Base-by-base conservation (phyloP, 768 basidiomycete genomes). In the Lyophyllum decastes region DNA sequence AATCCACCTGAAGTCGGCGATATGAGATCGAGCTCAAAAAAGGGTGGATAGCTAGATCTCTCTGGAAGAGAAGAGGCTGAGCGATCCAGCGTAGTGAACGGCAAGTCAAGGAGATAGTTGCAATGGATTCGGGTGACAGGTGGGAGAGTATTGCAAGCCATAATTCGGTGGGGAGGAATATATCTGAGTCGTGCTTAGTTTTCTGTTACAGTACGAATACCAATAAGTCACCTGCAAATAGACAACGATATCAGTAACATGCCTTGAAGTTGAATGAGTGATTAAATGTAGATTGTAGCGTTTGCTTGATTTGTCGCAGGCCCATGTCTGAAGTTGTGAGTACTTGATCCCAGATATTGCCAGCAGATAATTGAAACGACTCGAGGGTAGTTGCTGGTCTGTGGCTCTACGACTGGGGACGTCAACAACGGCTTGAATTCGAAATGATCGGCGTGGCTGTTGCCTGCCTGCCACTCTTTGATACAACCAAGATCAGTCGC, bases 11-110 rank as follows among this genome's bases (percentile, higher is more conserved):
- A 22, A 61, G 62, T 8, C 57, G 49, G 12, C 64, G 65, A 49
- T 61, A 66, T 14, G 59, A 46, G n/a, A 66, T 61, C 1, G 68
- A 64, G 45, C 56, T 63, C 26, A 43, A 19, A 24, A 65, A 68
- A 33, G 65, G 65, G 45, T 64, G 63, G 22, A 68, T 45, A 30
- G 38, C 41, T 2, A 58, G 6, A 38, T 57, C 43, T 6, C 30
- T 17, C 52, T 52, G 33, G 34, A 61, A 60, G 41, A 65, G 51
- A 44, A 60, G 52, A 11, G 65, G 67, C 7, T 65, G 62, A 8
- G 55, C 55, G 17, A 65, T 57, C 54, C 38, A 57, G 19, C 59
- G 59, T 6, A 68, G 53, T 24, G 54, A 58, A 11, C 60, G 61
- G 45, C 50, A 64, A 14, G 59, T 61, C 22, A 63, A 35, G 11